Percentiles rank a stretch among this genome's conserved stretches.
These are phyloP conservation scores for Symmetrospora coprosmae DNA, from an alignment of 768 basidiomycete species.

Conservation along the genomic window DNA sequence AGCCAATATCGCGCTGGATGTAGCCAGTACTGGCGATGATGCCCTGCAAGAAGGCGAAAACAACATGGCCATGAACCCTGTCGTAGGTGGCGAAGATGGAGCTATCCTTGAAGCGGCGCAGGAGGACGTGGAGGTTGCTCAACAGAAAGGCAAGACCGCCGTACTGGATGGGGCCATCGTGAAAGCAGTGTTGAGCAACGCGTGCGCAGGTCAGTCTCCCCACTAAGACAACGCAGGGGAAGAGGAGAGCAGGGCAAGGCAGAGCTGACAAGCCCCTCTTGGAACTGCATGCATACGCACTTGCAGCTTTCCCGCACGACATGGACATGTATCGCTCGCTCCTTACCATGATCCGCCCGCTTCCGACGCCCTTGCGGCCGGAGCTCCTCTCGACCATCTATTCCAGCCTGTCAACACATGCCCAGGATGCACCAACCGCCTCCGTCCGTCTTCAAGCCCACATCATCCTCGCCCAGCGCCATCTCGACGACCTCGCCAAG, in stretches of 20 bases:
- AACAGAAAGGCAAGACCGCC: constrained; percentile 42
- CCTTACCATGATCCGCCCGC: constrained; percentile 42
- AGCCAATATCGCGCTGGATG: not conserved
- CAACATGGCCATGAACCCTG: too few species aligned
- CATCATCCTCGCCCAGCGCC: not conserved
- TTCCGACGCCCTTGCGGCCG: constrained; percentile 37
- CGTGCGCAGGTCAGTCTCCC: constrained; percentile 50
- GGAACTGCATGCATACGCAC: constrained; percentile 23
- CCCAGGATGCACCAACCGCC: not conserved
- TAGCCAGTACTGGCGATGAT: too few species aligned
- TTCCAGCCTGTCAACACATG: constrained; percentile 35
- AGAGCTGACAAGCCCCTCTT: constrained; percentile 15
- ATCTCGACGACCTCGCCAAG: constrained; percentile 3
- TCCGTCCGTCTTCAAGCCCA: not conserved
- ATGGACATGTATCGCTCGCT: constrained; percentile 42
- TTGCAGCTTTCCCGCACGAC: constrained; percentile 41
- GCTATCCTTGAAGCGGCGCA: too few species aligned
- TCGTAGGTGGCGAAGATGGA: too few species aligned
- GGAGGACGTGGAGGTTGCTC: constrained; percentile 41
- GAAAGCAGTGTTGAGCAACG: constrained; percentile 58
- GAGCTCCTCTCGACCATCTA: constrained; percentile 43
- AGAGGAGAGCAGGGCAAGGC: too few species aligned
- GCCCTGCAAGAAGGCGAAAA: too few species aligned
- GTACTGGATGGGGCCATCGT: constrained; percentile 70
- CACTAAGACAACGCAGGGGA: constrained; percentile 28